Evolutionary conservation across 352 stramenopile species (phyloP).

Genomic region (Pythium angustatum): DNA sequence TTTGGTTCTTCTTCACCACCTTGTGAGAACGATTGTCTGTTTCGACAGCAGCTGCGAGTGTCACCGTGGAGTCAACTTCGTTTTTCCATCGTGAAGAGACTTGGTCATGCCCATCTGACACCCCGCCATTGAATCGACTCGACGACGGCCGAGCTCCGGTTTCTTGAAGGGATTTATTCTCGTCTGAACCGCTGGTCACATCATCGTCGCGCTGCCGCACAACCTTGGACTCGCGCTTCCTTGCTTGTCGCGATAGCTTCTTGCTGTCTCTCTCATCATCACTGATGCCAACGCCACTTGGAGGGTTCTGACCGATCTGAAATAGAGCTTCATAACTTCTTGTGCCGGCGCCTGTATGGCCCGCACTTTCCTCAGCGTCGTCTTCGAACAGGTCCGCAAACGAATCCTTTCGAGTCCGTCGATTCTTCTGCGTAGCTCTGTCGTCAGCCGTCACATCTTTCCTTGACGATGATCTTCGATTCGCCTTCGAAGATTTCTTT

Average conservation of each 20-base stretch:
- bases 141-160: too few species aligned
- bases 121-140: background rate
- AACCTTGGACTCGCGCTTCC: slow-evolving; percentile 1
- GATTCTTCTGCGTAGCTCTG: background rate
- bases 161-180: background rate
- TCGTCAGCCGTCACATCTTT: slow-evolving; percentile 14
- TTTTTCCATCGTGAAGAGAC: too few species aligned
- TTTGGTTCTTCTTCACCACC: slow-evolving; percentile 8
- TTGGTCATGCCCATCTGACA: too few species aligned
- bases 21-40: slow-evolving; percentile 8
- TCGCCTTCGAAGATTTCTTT: slow-evolving; percentile 12
- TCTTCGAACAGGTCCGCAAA: slow-evolving; percentile 81
- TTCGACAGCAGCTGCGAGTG: background rate
- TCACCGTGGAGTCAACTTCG: too few species aligned
- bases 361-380: slow-evolving; percentile 14
- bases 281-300: slow-evolving; percentile 11
- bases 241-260: slow-evolving; percentile 6
- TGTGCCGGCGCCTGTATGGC: slow-evolving; percentile 28
- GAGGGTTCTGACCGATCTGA: slow-evolving; percentile 26
- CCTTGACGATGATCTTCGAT: slow-evolving; percentile 14
- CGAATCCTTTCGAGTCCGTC: slow-evolving; percentile 53
- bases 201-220: background rate
- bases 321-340: slow-evolving; percentile 66
- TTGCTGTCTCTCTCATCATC: slow-evolving; percentile 27
- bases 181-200: background rate